phyloP scores from a whole-genome alignment of 768 basidiomycete genomes.

The Mycena filopes region DNA sequence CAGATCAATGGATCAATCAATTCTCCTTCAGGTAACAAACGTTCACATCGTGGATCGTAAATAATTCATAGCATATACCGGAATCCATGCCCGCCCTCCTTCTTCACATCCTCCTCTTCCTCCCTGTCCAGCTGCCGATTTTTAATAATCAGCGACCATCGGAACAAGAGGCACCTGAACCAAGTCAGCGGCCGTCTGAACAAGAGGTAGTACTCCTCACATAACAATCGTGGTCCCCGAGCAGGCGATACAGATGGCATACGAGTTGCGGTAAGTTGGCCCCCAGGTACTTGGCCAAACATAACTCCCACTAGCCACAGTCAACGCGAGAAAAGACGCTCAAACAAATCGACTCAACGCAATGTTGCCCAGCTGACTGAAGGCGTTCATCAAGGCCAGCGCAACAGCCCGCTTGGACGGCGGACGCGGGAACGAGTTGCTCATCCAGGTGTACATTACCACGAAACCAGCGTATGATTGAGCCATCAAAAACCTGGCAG shows the following conservation, averaged over 20 bases:
- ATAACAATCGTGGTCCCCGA: conserved; percentile 62
- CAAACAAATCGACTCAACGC: conserved; percentile 74
- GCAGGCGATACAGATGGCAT: conserved; percentile 77
- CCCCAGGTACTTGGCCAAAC: conserved; percentile 76
- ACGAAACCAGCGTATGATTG: conserved; percentile 69
- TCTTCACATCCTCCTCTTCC: conserved; percentile 52
- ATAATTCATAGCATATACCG: conserved; percentile 59
- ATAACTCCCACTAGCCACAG: conserved; percentile 58
- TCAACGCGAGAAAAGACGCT: conserved; percentile 19
- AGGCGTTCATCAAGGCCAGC: conserved; percentile 82
- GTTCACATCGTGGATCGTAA: background rate
- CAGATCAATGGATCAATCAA: no score
- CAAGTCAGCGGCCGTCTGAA: no score
- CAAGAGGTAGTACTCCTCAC: conserved; percentile 58
- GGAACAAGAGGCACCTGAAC: conserved; percentile 60
- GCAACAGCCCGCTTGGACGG: conserved; percentile 79
- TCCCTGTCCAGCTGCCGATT: conserved; percentile 52
- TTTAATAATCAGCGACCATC: conserved; percentile 48
- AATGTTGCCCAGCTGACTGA: conserved; percentile 84
- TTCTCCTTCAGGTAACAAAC: background rate
- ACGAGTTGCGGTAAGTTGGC: conserved; percentile 73
- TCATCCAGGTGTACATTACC: conserved; percentile 64
- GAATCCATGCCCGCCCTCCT: conserved; percentile 59
- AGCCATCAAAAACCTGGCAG: conserved; percentile 75
- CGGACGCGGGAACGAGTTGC: conserved; percentile 72